Conservation (phyloP, 768 basidiomycete genomes). For the Kwoniella bestiolae region DNA sequence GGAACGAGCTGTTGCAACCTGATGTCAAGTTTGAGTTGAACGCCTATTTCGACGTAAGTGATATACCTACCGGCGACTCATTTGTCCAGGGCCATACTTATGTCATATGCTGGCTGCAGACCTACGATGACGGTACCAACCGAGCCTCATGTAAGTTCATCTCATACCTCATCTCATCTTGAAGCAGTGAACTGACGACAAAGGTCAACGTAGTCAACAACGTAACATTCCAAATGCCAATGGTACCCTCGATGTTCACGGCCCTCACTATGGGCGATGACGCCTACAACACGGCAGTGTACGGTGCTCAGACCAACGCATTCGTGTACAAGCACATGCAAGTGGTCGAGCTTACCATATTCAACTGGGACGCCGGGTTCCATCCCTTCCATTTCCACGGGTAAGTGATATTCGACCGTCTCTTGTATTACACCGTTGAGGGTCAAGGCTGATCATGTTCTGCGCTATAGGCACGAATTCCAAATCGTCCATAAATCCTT, state of each 20-base stretch:
- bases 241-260: conserved; percentile 74
- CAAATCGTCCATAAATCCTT: conserved; percentile 74
- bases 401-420: background rate
- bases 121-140: conserved; percentile 62
- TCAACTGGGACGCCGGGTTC: conserved; percentile 50
- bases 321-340: conserved; percentile 72
- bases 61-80: too few relatives aligned
- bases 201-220: conserved; percentile 13
- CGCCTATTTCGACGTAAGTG: conserved; percentile 68
- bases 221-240: conserved; percentile 23
- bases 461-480: conserved; percentile 65
- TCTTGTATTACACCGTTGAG: background rate
- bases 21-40: conserved; percentile 69
- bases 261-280: conserved; percentile 70
- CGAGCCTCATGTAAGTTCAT: conserved; percentile 55
- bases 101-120: too few relatives aligned
- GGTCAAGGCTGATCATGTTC: background rate
- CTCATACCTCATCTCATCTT: background rate
- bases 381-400: conserved; percentile 79
- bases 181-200: background rate
- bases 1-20: conserved; percentile 61
- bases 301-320: conserved; percentile 71
- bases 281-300: conserved; percentile 65
- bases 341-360: conserved; percentile 71
- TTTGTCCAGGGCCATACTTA: too few relatives aligned